These are phyloP conservation scores for Phycomyces nitens DNA, from an alignment of 192 early-diverging fungal genomes.

Conservation along the genomic window DNA sequence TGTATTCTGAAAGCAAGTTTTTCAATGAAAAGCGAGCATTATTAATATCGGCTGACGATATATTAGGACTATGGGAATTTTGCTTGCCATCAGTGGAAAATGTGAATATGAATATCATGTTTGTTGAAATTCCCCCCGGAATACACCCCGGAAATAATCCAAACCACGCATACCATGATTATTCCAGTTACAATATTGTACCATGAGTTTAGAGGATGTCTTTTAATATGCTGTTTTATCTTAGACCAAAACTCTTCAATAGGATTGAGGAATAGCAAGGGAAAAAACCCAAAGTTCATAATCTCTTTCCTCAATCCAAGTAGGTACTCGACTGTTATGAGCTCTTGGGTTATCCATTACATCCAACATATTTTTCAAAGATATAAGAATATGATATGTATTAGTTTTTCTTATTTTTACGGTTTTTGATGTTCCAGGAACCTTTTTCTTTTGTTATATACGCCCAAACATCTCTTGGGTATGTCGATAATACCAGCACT, in stretches of 20 bases:
- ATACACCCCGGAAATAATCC: too few relatives aligned
- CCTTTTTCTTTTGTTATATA: slow-evolving; percentile 19
- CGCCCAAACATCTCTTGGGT: slow-evolving; percentile 1
- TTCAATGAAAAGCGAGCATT: too few relatives aligned
- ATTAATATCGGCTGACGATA: too few relatives aligned
- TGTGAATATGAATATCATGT: too few relatives aligned
- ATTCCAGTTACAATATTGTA: too few relatives aligned
- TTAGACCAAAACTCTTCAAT: slow-evolving; percentile 27
- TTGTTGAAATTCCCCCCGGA: too few relatives aligned
- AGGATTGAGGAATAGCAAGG: slow-evolving; percentile 12
- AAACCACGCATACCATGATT: too few relatives aligned
- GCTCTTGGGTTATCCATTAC: slow-evolving; percentile 8
- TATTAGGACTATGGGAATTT: too few relatives aligned
- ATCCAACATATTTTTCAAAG: neutral
- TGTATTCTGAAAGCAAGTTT: too few relatives aligned
- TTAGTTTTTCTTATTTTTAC: slow-evolving; percentile 4
- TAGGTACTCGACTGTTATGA: neutral
- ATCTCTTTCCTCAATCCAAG: slow-evolving; percentile 1
- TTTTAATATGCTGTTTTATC: slow-evolving; percentile 3
- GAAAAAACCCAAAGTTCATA: slow-evolving; percentile 2
- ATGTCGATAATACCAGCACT: slow-evolving; percentile 12
- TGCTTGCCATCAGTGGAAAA: too few relatives aligned
- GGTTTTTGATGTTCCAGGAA: neutral
- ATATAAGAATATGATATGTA: neutral
- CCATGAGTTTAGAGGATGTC: slow-evolving; percentile 8